A percentile compares a stretch with the other conserved stretches of the same genome.
Evolutionary conservation across 208 protist species (phyloP).

Genomic region (Leishmania tropica): DNA sequence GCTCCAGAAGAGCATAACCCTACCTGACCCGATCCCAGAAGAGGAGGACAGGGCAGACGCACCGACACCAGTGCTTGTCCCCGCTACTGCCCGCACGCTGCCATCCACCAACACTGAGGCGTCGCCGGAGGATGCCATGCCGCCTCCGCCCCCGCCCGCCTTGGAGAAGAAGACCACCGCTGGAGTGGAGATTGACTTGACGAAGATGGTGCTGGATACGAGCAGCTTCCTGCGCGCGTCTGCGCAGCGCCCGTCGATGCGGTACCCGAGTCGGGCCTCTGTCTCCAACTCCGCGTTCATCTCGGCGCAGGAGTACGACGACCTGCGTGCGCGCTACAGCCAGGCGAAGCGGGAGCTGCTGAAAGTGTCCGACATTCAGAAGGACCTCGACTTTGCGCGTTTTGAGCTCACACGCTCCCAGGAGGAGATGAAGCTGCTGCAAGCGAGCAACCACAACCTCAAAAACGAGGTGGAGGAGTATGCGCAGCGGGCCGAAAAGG

Average conservation of each 20-base stretch:
- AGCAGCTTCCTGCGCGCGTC: slow-evolving; percentile 41
- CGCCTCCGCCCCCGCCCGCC: slow-evolving; percentile 7
- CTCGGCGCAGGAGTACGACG: slow-evolving; percentile 81
- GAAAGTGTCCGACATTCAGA: slow-evolving; percentile 70
- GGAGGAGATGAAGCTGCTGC: slow-evolving; percentile 67
- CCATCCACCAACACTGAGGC: slow-evolving; percentile 1
- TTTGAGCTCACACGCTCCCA: slow-evolving; percentile 74
- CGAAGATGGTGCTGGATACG: slow-evolving; percentile 57
- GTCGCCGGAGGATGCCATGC: slow-evolving; percentile 13
- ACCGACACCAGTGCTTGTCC: background rate
- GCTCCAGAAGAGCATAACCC: slow-evolving; percentile 83
- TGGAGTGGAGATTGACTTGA: slow-evolving; percentile 58
- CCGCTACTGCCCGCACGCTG: background rate
- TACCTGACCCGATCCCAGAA: slow-evolving; percentile 72
- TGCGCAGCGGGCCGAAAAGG: slow-evolving; percentile 47
- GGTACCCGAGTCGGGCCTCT: slow-evolving; percentile 55
- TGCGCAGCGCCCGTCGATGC: slow-evolving; percentile 40
- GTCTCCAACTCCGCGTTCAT: slow-evolving; percentile 67
- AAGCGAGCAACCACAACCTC: slow-evolving; percentile 44
- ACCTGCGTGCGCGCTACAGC: slow-evolving; percentile 68
- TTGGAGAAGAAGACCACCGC: slow-evolving; percentile 16
- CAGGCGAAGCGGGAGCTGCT: slow-evolving; percentile 81
- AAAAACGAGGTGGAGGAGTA: slow-evolving; percentile 63
- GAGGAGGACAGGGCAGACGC: slow-evolving; percentile 15
- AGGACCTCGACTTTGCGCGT: slow-evolving; percentile 76